A percentile compares a stretch with the other conserved stretches of the same genome.
Conservation (phyloP, 768 basidiomycete species). For the Cystofilobasidium ferigula region DNA sequence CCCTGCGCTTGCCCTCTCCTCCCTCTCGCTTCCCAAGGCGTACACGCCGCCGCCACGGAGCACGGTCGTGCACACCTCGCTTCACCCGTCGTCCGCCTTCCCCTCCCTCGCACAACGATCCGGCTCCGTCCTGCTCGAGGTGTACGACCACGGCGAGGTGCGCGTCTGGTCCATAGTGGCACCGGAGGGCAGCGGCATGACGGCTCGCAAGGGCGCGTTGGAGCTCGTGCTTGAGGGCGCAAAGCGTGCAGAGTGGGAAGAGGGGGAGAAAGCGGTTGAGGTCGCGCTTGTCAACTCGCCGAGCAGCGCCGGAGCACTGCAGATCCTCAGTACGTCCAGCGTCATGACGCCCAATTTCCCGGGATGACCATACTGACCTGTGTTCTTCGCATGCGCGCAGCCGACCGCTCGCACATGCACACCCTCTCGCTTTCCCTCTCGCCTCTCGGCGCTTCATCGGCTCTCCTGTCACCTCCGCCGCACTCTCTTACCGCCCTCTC, state of each 20-base stretch:
- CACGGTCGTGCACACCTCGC: not conserved
- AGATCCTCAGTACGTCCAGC: constrained; percentile 15
- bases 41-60: not conserved
- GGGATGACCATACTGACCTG: not conserved
- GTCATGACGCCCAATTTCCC: not conserved
- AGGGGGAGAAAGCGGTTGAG: constrained; percentile 16
- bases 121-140: constrained; percentile 23
- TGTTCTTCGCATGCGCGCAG: not conserved
- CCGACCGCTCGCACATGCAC: constrained; percentile 24
- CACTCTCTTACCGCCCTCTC: not conserved
- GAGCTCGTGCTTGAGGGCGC: constrained; percentile 3
- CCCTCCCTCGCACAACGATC: not conserved
- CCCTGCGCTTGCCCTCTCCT: not conserved
- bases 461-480: constrained; percentile 13
- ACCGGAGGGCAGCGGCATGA: not conserved
- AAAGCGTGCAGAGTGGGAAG: not conserved
- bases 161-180: constrained; percentile 4
- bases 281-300: not conserved
- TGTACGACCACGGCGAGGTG: constrained; percentile 5
- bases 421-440: constrained; percentile 14
- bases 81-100: not conserved
- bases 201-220: not conserved
- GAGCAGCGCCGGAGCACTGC: constrained; percentile 2
- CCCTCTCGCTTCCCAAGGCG: not conserved
- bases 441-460: not conserved